Conservation (phyloP, 1,284 basidiomycete species). For the Leccinum griseonigrum region DNA sequence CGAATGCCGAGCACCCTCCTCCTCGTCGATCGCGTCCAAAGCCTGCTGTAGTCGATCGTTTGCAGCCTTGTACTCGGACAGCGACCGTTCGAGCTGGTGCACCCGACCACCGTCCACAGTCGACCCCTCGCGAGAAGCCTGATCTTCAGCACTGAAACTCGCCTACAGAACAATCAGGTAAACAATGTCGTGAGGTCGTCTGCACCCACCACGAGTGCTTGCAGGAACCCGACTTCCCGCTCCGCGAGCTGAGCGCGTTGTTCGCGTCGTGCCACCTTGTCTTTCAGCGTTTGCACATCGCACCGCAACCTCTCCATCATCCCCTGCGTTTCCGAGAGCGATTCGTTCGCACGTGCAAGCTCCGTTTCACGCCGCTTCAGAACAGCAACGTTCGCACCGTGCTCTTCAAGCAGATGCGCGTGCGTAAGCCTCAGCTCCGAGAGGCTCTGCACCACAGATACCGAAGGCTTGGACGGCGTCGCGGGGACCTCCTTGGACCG, state of each 20-base stretch:
- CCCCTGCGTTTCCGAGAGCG: slow-evolving; percentile 36
- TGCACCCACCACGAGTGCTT: slow-evolving; percentile 56
- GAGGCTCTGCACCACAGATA: slow-evolving; percentile 53
- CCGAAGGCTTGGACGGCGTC: slow-evolving; percentile 45
- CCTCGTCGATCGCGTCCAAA: slow-evolving; percentile 40
- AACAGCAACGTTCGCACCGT: slow-evolving; percentile 52
- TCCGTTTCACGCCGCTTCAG: slow-evolving; percentile 52
- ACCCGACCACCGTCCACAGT: slow-evolving; percentile 36
- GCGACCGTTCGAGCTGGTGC: slow-evolving; percentile 55
- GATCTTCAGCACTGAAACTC: slow-evolving; percentile 58
- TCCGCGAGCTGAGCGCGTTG: slow-evolving; percentile 48
- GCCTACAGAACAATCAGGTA: slow-evolving; percentile 38
- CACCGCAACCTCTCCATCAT: slow-evolving; percentile 36
- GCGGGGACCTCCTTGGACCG: slow-evolving; percentile 32
- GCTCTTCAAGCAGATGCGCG: slow-evolving; percentile 61
- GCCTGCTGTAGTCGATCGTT: slow-evolving; percentile 47
- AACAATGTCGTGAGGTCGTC: not conserved
- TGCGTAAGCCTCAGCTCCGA: slow-evolving; percentile 57
- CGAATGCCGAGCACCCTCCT: slow-evolving; percentile 19
- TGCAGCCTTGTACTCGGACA: slow-evolving; percentile 52
- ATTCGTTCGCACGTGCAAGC: slow-evolving; percentile 38
- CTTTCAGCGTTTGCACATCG: slow-evolving; percentile 40
- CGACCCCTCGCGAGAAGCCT: slow-evolving; percentile 24
- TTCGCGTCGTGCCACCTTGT: slow-evolving; percentile 45
- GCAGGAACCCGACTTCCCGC: slow-evolving; percentile 60